phyloP scores from a whole-genome alignment of 1,139 yeast genomes.

The Geotrichum australiense region DNA sequence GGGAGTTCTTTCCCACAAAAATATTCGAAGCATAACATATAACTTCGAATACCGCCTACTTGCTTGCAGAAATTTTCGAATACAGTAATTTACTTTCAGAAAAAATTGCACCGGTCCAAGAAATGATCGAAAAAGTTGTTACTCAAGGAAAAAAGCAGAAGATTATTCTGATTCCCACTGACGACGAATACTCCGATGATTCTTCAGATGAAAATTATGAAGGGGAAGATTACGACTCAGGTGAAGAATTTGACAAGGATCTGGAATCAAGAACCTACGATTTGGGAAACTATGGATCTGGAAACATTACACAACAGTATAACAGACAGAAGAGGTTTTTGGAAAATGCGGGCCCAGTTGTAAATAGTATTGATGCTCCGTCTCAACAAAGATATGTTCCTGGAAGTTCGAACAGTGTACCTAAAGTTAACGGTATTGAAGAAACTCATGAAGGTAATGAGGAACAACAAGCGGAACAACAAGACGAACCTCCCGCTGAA shows the following conservation, averaged over 20 bases:
- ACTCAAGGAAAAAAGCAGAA: constrained; percentile 1
- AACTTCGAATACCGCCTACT: no score
- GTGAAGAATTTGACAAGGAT: constrained; percentile 15
- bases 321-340: constrained; percentile 21
- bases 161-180: constrained; percentile 6
- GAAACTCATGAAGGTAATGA: no score
- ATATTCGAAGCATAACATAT: no score
- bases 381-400: constrained; percentile 3
- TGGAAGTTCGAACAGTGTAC: constrained; percentile 2
- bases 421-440: not conserved
- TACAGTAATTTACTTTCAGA: no score
- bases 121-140: not conserved
- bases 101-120: no score
- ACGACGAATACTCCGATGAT: constrained; percentile 7
- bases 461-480: no score
- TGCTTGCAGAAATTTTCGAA: no score
- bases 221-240: constrained; percentile 13
- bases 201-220: constrained; percentile 7
- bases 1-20: no score
- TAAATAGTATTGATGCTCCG: constrained; percentile 2
- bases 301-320: constrained; percentile 24
- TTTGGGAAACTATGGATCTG: constrained; percentile 18
- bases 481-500: not conserved
- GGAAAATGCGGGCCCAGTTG: constrained; percentile 9
- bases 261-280: constrained; percentile 15